Evolutionary conservation across 2,329 filamentous ascomycete genomes (phyloP), one percentile per base, ranked within the genome.

Genomic region (Cucurbitaria berberidis): DNA sequence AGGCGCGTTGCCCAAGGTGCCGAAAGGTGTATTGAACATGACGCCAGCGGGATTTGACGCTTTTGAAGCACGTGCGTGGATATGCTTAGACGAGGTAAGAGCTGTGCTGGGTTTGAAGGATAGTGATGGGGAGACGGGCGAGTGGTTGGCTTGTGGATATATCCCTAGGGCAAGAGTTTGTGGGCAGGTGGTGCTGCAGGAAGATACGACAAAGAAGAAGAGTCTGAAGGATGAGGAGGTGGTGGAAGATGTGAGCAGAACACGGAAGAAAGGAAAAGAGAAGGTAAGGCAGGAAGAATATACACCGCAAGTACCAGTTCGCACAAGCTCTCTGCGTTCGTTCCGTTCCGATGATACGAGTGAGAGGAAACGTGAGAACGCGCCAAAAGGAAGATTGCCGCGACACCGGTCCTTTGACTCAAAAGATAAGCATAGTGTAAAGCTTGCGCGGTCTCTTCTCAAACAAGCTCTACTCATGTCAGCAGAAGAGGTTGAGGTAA

Each of bases 301-400:
- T 11, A n/a, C 24, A 7, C 47, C 22, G 21, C 11, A 19, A 9
- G 51, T 55, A n/a, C 47, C 52, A 16, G 72, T 26, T 11, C 0
- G 86, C 36, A 22, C 36, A 11, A 22, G 36, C 19, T 39, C 36
- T 11, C 24, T 39, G 36, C 36, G 18, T 6, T 22, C 36, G 3
- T 22, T n/a, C 13, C 21, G 13, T 5, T 24, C 19, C 7, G 36
- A 22, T 4, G 21, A 36, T 18, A n/a, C 13, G 11, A 18, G 34
- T 8, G 13, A 22, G 16, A 26, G 21, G 21, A 22, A 2, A n/a
- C 18, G 13, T 6, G 3, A 21, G 10, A 21, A 26, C 11, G 3
- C 6, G 10, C 19, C 24, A n/a, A 15, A n/a, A 7, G 11, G 10
- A 39, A 24, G 11, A 9, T 6, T 39, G 7, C 24, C 9, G 8